Evolutionary conservation across 2,329 filamentous ascomycete species (phyloP).

Genomic region (Alternaria sp.): DNA sequence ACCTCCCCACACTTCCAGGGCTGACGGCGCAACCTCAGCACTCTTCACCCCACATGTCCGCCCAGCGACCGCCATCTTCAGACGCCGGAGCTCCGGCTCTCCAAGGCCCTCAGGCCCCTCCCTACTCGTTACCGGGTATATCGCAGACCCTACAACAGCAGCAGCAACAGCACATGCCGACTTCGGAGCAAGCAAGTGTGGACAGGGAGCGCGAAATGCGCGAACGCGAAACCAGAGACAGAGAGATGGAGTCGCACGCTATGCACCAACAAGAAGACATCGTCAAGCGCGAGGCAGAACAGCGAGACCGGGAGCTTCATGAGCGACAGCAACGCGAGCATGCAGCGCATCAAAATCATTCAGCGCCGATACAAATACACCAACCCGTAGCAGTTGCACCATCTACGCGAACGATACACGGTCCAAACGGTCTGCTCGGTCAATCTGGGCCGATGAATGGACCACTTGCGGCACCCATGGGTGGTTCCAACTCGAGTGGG

Average conservation of each 20-base stretch:
- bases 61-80: slow-evolving; percentile 49
- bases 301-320: slow-evolving; percentile 66
- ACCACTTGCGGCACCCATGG: slow-evolving; percentile 61
- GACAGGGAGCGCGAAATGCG: slow-evolving; percentile 60
- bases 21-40: slow-evolving; percentile 57
- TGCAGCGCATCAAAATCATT: slow-evolving; percentile 82
- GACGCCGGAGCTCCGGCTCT: slow-evolving; percentile 49
- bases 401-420: slow-evolving; percentile 83
- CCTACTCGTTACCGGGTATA: slow-evolving; percentile 56
- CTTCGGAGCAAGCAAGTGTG: slow-evolving; percentile 45
- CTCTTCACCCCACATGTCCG: slow-evolving; percentile 48
- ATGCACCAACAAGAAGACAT: slow-evolving; percentile 64
- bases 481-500: slow-evolving; percentile 66
- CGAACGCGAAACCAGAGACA: slow-evolving; percentile 54
- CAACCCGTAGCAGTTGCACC: slow-evolving; percentile 83
- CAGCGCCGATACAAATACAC: slow-evolving; percentile 88
- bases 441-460: slow-evolving; percentile 63
- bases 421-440: slow-evolving; percentile 82
- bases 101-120: slow-evolving; percentile 49
- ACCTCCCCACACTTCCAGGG: slow-evolving; percentile 56
- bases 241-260: slow-evolving; percentile 62
- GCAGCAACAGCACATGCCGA: slow-evolving; percentile 50
- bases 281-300: slow-evolving; percentile 54
- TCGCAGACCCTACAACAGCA: slow-evolving; percentile 53
- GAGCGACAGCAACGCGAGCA: slow-evolving; percentile 69